Evolutionary conservation across 768 basidiomycete genomes (phyloP).

Genomic region (Xerocomus potaroensis): DNA sequence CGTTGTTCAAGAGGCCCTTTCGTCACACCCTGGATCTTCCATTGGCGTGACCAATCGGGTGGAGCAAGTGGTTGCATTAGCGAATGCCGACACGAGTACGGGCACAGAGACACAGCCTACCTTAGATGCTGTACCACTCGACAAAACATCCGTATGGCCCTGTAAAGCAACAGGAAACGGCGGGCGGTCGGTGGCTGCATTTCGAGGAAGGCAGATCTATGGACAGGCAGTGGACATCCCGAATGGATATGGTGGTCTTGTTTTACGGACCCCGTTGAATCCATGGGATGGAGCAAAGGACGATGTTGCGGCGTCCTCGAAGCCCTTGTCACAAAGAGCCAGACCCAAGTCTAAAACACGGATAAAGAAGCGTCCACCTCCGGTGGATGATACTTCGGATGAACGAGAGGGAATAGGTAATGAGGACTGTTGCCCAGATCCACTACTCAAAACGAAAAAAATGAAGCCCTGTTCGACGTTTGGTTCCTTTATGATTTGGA

Average conservation of each 20-base stretch:
- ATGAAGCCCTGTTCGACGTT: constrained; percentile 54
- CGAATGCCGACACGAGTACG: neutral
- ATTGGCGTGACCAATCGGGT: neutral
- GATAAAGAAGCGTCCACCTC: constrained; percentile 6
- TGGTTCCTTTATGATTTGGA: constrained; percentile 69
- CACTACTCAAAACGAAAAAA: constrained; percentile 22
- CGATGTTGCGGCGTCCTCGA: neutral
- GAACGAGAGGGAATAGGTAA: constrained; percentile 23
- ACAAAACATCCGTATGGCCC: neutral
- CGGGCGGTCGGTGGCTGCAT: constrained; percentile 49
- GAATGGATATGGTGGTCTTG: constrained; percentile 61
- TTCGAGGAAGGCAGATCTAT: constrained; percentile 72
- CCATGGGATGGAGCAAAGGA: constrained; percentile 18
- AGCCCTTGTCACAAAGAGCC: constrained; percentile 1
- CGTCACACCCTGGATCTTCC: neutral
- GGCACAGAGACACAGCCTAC: constrained; percentile 14
- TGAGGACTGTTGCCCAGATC: constrained; percentile 12
- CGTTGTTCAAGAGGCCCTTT: neutral
- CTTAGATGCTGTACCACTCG: neutral
- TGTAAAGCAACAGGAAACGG: neutral
- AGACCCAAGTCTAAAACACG: constrained; percentile 14
- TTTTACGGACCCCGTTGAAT: constrained; percentile 39
- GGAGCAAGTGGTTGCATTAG: neutral
- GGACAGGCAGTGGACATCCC: constrained; percentile 62
- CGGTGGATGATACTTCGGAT: constrained; percentile 27